These are phyloP conservation scores for Wallemia hederae DNA, from an alignment of 1,284 basidiomycete genomes.

Conservation along the genomic window DNA sequence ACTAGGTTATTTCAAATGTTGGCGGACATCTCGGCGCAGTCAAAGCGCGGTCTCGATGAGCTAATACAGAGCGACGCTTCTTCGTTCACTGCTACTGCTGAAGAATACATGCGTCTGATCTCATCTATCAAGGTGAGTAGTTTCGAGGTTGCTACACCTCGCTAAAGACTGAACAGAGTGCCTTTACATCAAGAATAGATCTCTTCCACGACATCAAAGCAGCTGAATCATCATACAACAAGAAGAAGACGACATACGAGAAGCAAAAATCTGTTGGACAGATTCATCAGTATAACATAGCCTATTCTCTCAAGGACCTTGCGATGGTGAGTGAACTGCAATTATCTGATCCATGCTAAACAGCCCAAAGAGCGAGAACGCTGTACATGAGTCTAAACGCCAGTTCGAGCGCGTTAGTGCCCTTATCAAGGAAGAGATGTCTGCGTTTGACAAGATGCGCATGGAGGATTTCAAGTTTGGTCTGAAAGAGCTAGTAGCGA, in stretches of 20 bases:
- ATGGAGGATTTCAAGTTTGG: slow-evolving; percentile 60
- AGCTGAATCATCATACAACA: slow-evolving; percentile 36
- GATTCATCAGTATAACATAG: slow-evolving; percentile 32
- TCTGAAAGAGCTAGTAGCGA: slow-evolving; percentile 44
- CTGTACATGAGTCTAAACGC: slow-evolving; percentile 39
- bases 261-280: slow-evolving; percentile 43
- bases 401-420: slow-evolving; percentile 69
- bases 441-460: slow-evolving; percentile 75
- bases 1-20: slow-evolving; percentile 8
- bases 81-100: slow-evolving; percentile 20
- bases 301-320: slow-evolving; percentile 38
- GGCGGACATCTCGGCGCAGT: slow-evolving; percentile 43
- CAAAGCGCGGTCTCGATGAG: slow-evolving; percentile 28
- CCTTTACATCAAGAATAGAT: neutral
- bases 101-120: slow-evolving; percentile 78
- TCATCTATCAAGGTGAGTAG: slow-evolving; percentile 49
- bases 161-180: neutral
- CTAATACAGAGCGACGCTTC: slow-evolving; percentile 46
- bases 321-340: slow-evolving; percentile 29
- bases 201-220: neutral
- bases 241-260: slow-evolving; percentile 45
- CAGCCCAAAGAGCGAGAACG: neutral
- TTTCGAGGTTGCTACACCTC: neutral
- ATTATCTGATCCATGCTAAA: no score
- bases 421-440: slow-evolving; percentile 66